phyloP scores from a whole-genome alignment of 257 asterid genomes.

The Orobanche coerulescens region DNA sequence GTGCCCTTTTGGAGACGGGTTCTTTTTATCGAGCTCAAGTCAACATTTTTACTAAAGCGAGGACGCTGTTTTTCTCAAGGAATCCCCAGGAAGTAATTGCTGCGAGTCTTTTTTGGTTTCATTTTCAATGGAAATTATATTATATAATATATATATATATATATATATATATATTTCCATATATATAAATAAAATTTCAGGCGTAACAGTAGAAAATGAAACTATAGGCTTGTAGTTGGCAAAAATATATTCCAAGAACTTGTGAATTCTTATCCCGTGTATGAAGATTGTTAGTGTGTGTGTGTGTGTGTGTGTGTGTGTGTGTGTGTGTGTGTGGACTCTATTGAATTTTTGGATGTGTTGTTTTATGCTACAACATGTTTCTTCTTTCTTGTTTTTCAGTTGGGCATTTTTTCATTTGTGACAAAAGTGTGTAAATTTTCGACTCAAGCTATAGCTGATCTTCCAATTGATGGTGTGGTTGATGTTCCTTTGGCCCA shows the following conservation, averaged over 20 bases:
- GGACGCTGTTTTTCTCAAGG: conserved; percentile 24
- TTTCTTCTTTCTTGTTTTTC: conserved; percentile 18
- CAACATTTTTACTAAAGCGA: conserved; percentile 23
- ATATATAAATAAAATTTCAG: not conserved
- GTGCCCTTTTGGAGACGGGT: conserved; percentile 15
- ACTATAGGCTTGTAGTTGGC: not conserved
- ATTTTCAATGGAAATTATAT: not conserved
- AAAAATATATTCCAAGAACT: not conserved
- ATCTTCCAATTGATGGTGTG: conserved; percentile 41
- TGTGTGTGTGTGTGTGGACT: not conserved
- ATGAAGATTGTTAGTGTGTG: not conserved
- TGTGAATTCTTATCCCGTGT: not conserved
- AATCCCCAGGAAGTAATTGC: conserved; percentile 10
- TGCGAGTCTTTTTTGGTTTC: conserved; percentile 29
- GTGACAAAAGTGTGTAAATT: conserved; percentile 35
- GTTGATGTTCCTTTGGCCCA: conserved; percentile 91
- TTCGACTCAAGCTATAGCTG: conserved; percentile 45
- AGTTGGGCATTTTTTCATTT: conserved; percentile 37
- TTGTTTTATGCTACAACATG: not conserved
- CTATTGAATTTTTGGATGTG: not conserved
- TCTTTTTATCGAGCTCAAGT: conserved; percentile 22
- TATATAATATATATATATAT: too few species aligned
- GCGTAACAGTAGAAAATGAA: not conserved
- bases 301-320: conserved; percentile 2
- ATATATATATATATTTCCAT: too few species aligned